Evolutionary conservation across 2,329 filamentous ascomycete genomes (phyloP).

Genomic region (Fusarium sp.): DNA sequence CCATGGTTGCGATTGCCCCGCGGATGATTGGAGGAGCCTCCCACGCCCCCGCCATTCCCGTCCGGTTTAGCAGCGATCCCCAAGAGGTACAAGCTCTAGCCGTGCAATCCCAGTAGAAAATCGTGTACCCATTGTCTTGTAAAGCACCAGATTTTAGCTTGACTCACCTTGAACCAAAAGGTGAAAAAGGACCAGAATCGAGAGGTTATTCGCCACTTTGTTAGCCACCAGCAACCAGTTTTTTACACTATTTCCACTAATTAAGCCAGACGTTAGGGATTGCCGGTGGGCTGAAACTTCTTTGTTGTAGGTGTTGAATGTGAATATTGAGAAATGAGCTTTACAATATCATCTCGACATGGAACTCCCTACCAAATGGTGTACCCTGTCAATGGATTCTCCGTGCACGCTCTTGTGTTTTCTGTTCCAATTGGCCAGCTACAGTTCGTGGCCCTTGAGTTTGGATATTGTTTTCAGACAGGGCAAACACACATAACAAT

Average conservation of each 20-base stretch:
- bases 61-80: conserved; percentile 26
- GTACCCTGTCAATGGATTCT: conserved; percentile 11
- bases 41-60: conserved; percentile 30
- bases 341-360: conserved; percentile 13
- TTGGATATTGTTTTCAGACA: conserved; percentile 4
- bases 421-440: conserved; percentile 30
- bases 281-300: conserved; percentile 10
- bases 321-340: neutral
- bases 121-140: conserved; percentile 26
- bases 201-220: conserved; percentile 11
- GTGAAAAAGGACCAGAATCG: neutral
- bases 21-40: conserved; percentile 43
- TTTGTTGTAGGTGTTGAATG: conserved; percentile 3
- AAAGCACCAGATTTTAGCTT: conserved; percentile 26
- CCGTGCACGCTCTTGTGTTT: conserved; percentile 20
- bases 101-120: conserved; percentile 19
- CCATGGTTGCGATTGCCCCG: conserved; percentile 44
- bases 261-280: conserved; percentile 12
- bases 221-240: conserved; percentile 6
- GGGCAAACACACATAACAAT: conserved; percentile 17
- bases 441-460: conserved; percentile 9
- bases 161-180: conserved; percentile 21
- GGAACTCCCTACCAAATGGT: neutral
- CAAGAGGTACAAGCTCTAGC: conserved; percentile 15
- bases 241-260: neutral